Evolutionary conservation across 345 rosid genomes (phyloP).

Genomic region (Boechera divaricarpa): DNA sequence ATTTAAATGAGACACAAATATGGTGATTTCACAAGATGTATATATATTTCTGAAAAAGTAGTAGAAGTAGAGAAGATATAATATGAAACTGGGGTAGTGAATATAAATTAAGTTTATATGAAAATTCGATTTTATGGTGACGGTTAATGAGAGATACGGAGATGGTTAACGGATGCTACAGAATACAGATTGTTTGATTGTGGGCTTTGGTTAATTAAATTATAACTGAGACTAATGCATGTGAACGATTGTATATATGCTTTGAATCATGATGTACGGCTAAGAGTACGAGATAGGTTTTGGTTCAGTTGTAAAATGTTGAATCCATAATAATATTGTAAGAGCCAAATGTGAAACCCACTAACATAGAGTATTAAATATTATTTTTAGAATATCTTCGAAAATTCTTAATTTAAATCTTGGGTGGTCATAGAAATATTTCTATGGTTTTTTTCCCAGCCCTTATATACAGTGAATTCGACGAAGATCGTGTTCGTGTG

Average conservation of each 20-base stretch:
- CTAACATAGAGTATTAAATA: too few species aligned
- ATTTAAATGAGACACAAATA: conserved; percentile 11
- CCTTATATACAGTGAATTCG: too few species aligned
- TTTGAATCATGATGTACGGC: background rate
- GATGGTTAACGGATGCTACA: background rate
- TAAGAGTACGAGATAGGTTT: background rate
- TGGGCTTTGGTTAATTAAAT: too few species aligned
- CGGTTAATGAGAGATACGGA: background rate
- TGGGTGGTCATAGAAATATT: too few species aligned
- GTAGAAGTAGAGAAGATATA: background rate
- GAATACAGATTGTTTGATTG: too few species aligned
- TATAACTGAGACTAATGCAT: background rate
- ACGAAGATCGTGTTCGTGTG: too few species aligned
- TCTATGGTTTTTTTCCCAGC: too few species aligned
- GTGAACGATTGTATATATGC: background rate
- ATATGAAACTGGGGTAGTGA: background rate
- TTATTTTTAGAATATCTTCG: too few species aligned
- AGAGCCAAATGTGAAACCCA: background rate
- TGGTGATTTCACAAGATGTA: background rate
- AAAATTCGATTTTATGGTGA: too few species aligned
- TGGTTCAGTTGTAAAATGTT: background rate
- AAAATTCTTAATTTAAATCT: too few species aligned
- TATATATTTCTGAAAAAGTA: background rate
- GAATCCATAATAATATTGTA: background rate
- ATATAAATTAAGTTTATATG: too few species aligned